These are phyloP conservation scores for Pythium monospermum DNA, from an alignment of 352 stramenopile species.

Conservation along the genomic window DNA sequence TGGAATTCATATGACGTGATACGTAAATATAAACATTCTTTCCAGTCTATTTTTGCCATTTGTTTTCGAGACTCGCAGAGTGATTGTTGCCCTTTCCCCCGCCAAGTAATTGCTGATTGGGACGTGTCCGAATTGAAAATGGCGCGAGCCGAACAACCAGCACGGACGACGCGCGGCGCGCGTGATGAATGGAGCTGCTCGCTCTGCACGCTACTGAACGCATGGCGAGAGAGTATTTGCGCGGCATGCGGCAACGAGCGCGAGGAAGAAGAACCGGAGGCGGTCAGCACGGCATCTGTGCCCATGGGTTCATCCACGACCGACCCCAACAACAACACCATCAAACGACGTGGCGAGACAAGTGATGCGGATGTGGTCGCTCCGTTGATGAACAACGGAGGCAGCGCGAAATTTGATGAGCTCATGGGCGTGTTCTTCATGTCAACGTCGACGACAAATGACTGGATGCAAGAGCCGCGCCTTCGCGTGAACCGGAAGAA, in stretches of 20 bases:
- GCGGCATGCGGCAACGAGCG: conserved; percentile 47
- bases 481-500: too few species aligned
- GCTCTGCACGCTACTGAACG: conserved; percentile 67
- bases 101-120: conserved; percentile 2
- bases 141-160: neutral
- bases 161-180: neutral
- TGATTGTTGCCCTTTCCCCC: conserved; percentile 7
- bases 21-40: neutral
- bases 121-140: conserved; percentile 3
- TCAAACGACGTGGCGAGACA: too few species aligned
- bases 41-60: neutral
- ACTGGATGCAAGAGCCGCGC: too few species aligned
- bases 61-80: neutral
- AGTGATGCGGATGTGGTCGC: too few species aligned
- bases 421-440: too few species aligned
- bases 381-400: too few species aligned
- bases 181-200: conserved; percentile 55
- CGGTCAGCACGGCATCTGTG: conserved; percentile 9
- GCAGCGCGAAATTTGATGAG: too few species aligned
- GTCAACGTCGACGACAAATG: too few species aligned
- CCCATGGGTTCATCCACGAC: too few species aligned
- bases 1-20: neutral
- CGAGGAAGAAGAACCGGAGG: conserved; percentile 10
- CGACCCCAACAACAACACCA: too few species aligned
- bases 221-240: conserved; percentile 36